Evolutionary conservation across 2,329 filamentous ascomycete species (phyloP), one percentile per base, ranked within the genome.

Genomic region (Ophiostoma triangulosporum): DNA sequence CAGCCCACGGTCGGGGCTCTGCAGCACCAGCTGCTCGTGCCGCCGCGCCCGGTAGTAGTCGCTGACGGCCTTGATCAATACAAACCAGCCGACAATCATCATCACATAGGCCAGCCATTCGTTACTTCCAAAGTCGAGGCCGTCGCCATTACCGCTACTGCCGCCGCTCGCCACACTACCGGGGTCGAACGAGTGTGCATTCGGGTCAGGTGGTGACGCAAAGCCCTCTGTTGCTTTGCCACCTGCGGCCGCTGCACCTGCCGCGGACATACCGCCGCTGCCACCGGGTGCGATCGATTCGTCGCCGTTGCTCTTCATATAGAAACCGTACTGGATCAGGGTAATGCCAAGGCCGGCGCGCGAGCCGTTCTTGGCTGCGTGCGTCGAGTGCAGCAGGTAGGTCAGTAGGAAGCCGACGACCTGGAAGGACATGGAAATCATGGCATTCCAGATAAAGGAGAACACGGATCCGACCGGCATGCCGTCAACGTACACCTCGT

Each of bases 41-140:
- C 88, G 77, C 64, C 91, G 78, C 35, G 89, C 93, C 60, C 83
- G 80, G 57, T 97, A 70, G 65, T 93, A 98, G 65, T 97, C 90
- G 62, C 85, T 89, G 17, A 95, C 81, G n/a, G 89, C 84, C 68
- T 90, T 81, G 64, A 98, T 97, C 57, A 98, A 73, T 58, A 98
- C 89, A 64, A 97, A 97, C 93, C 93, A 98, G 5, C 93, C 93
- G 1, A 95, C 84, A 64, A 98, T 87, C 93, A 98, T 98, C 48
- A 98, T 70, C 15, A 86, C 74, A 63, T 97, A 98, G 11, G 89
- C 87, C 58, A 95, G 73, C 88, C 88, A 96, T 65, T 97, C 90
- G 59, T 78, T 84, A 51, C 83, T 84, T 6, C 76, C 79, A 40
- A 95, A 79, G 33, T 80, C 68, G 9, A 75, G 64, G 12, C 70